Conservation (phyloP, 495 filamentous ascomycete species). For the Neurospora africana region DNA sequence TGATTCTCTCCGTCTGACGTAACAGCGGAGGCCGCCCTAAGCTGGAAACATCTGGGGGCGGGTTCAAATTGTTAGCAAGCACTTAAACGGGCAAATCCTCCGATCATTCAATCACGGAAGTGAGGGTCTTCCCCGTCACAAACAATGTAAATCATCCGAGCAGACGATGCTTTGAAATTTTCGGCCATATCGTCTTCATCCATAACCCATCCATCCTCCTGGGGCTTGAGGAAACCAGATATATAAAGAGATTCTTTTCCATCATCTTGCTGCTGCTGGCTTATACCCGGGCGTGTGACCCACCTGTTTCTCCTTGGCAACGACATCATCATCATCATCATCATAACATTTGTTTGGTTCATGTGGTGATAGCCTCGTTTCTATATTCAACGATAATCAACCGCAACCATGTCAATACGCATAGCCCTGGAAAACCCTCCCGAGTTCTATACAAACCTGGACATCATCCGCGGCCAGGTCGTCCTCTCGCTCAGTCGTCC, state of each 20-base stretch:
- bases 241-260: background rate
- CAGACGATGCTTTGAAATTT: background rate
- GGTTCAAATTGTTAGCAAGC: background rate
- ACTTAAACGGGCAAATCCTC: background rate
- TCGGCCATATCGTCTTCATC: background rate
- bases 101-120: background rate
- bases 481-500: conserved; percentile 52
- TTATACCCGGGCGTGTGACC: background rate
- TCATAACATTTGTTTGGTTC: background rate
- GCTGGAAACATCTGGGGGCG: background rate
- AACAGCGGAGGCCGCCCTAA: background rate
- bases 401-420: conserved; percentile 60
- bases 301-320: background rate
- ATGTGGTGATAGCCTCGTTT: background rate
- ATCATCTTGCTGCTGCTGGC: background rate
- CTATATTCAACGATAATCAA: conserved; percentile 29
- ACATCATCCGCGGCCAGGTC: conserved; percentile 58
- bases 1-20: background rate
- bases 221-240: background rate
- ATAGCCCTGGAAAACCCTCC: conserved; percentile 66
- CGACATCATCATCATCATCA: too few species aligned
- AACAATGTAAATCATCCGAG: background rate
- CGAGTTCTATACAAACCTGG: conserved; percentile 79
- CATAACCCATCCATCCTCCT: background rate
- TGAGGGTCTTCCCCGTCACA: background rate